Percentiles rank a stretch among this genome's conserved stretches.
phyloP scores from a whole-genome alignment of 2,329 filamentous ascomycete species.

The Penicillium brasilianum region DNA sequence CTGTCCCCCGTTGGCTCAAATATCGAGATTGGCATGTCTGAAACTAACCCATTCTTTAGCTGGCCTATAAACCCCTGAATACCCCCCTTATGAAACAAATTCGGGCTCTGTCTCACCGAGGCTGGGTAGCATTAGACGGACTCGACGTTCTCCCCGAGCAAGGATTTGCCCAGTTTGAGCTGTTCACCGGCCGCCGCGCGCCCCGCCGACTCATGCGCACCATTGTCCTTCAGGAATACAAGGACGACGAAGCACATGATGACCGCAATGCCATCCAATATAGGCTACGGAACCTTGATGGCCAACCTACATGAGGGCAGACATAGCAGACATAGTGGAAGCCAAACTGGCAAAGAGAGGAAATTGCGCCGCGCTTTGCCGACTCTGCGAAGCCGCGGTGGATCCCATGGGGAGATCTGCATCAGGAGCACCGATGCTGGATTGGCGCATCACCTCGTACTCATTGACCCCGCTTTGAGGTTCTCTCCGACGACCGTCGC shows the following conservation, averaged over 20 bases:
- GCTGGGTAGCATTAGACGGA: constrained; percentile 48
- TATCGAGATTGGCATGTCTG: not conserved
- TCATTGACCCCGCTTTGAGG: not conserved
- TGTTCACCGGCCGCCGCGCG: constrained; percentile 47
- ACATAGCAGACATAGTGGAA: no score
- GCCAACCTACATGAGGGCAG: constrained; percentile 36
- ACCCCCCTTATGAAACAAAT: constrained; percentile 46
- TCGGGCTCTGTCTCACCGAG: constrained; percentile 42
- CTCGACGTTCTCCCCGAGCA: constrained; percentile 48
- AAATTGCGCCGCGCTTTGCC: not conserved
- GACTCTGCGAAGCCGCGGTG: not conserved
- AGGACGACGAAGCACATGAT: constrained; percentile 41
- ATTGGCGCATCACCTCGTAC: not conserved
- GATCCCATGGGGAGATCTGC: constrained; percentile 6
- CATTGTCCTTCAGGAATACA: constrained; percentile 43
- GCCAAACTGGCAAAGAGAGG: not conserved
- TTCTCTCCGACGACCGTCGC: not conserved
- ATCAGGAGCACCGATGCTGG: not conserved
- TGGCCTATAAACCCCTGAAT: constrained; percentile 48
- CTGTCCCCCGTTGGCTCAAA: no score
- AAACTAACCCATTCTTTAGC: constrained; percentile 26
- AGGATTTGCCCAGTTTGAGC: constrained; percentile 48
- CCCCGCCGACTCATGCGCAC: constrained; percentile 45
- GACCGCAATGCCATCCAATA: constrained; percentile 37
- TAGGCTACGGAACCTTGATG: constrained; percentile 39